These are phyloP conservation scores for Hyphopichia burtonii DNA, from an alignment of 1,139 yeast genomes.

Conservation along the genomic window DNA sequence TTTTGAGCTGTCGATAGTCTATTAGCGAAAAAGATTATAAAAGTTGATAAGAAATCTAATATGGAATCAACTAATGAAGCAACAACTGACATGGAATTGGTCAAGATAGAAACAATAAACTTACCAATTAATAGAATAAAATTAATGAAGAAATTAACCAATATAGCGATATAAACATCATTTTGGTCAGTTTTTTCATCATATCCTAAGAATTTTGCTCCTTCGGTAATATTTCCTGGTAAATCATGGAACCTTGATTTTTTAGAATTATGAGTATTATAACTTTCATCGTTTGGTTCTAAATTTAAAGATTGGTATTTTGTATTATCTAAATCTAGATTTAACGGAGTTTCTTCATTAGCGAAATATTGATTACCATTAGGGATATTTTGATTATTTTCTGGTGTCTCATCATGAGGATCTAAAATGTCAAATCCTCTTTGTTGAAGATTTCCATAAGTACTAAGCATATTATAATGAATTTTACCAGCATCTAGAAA, in stretches of 20 bases:
- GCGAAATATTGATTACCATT: slow-evolving; percentile 10
- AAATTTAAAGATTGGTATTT: slow-evolving; percentile 2
- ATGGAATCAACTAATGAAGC: slow-evolving; percentile 79
- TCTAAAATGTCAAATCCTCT: slow-evolving; percentile 13
- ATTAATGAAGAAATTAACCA: slow-evolving; percentile 64
- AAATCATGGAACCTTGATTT: slow-evolving; percentile 41
- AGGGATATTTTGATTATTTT: slow-evolving; percentile 12
- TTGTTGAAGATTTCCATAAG: slow-evolving; percentile 39
- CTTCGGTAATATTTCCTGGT: slow-evolving; percentile 61
- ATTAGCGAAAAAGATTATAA: slow-evolving; percentile 67
- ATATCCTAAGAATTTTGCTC: slow-evolving; percentile 52
- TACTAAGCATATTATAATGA: slow-evolving; percentile 62
- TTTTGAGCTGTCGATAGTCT: slow-evolving; percentile 55
- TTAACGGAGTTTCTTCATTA: background rate
- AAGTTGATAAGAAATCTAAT: slow-evolving; percentile 71
- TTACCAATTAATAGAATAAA: slow-evolving; percentile 62
- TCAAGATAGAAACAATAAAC: slow-evolving; percentile 56
- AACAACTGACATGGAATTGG: slow-evolving; percentile 69
- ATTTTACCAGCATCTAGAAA: slow-evolving; percentile 68
- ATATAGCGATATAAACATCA: slow-evolving; percentile 58
- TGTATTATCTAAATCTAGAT: background rate
- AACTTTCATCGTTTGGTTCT: background rate
- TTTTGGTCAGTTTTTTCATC: slow-evolving; percentile 41
- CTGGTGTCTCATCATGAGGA: slow-evolving; percentile 23
- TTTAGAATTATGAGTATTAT: slow-evolving; percentile 13